Base-by-base conservation (phyloP, 1,284 basidiomycete genomes). In the Rhodotorula sp. region DNA sequence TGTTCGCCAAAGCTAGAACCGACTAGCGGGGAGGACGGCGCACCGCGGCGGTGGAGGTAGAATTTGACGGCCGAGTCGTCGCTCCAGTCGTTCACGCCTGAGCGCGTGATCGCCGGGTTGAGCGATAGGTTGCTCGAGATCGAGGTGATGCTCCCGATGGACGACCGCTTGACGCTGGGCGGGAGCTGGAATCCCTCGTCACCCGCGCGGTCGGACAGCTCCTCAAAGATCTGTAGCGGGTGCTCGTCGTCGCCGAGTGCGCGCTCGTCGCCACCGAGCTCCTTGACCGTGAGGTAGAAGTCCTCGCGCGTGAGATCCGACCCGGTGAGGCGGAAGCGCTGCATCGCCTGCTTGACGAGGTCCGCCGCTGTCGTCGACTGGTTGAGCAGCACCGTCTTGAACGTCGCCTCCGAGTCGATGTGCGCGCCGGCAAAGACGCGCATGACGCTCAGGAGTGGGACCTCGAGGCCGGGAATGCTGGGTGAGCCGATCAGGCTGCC, bases 61-160 rank as follows among this genome's bases (percentile, higher is more conserved):
- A 98, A 92, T 82, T 97, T 98, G 82, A 98, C 95, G 1, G 90
- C 89, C 19, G 93, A 94, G 80, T 98, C 95, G 76, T 99, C 96
- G 65, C 91, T 92, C 80, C 95, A 99, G 81, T 98, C 96, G 77
- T 94, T 96, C 91, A 95, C 94, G 46, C 91, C 88, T 48, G 97
- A 83, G 78, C 92, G 91, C 77, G 89, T 89, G 82, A 97, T 98
- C 27, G 95, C 94, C 19, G 95, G 94, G 79, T 97, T 91, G 85
- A 91, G 89, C 15, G 90, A 92, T 39, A 98, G 84, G 78, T 96
- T 95, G 79, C 92, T 95, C 50, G 89, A 86, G 39, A 99, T 86
- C 13, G 93, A 96, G 77, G 89, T 93, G 78, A 99, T 95, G 78
- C 92, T 95, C 48, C 93, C 92, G 67, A 97, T 88, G 72, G 91